Evolutionary conservation across 129 eudicot genomes (phyloP).

Genomic region (Silybum marianum): DNA sequence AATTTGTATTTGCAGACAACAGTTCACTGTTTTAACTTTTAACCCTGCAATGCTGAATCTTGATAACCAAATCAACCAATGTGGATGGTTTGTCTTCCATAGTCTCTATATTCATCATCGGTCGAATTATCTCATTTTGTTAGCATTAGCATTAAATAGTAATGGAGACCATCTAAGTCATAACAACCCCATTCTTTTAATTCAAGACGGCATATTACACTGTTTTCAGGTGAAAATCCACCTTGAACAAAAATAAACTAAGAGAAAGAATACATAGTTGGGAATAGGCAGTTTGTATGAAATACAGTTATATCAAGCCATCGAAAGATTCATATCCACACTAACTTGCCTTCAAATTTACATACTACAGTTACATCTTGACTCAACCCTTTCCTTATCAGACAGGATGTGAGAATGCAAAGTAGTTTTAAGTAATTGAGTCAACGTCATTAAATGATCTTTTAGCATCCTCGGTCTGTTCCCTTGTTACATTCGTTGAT

Average conservation of each 20-base stretch:
- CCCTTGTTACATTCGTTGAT: not conserved
- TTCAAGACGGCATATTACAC: not conserved
- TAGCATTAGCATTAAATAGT: conserved; percentile 15
- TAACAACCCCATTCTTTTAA: not conserved
- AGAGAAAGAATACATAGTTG: not conserved
- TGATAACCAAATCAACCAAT: not conserved
- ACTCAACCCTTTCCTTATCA: not conserved
- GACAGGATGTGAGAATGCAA: not conserved
- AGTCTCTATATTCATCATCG: not conserved
- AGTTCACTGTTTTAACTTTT: not conserved
- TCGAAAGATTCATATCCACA: not conserved
- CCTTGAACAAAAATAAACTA: not conserved
- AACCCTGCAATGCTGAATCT: conserved; percentile 9
- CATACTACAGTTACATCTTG: not conserved
- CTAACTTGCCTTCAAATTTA: not conserved
- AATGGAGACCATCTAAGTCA: not conserved
- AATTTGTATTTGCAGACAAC: not conserved
- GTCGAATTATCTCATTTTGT: conserved; percentile 11
- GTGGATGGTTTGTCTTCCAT: not conserved
- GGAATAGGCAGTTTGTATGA: not conserved
- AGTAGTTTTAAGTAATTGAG: conserved; percentile 12
- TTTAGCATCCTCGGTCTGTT: not conserved
- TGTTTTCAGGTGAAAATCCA: not conserved
- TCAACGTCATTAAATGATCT: not conserved
- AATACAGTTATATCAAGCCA: not conserved